These are phyloP conservation scores for Neoscytalidium dimidiatum DNA, from an alignment of 2,329 filamentous ascomycete species.

Conservation along the genomic window DNA sequence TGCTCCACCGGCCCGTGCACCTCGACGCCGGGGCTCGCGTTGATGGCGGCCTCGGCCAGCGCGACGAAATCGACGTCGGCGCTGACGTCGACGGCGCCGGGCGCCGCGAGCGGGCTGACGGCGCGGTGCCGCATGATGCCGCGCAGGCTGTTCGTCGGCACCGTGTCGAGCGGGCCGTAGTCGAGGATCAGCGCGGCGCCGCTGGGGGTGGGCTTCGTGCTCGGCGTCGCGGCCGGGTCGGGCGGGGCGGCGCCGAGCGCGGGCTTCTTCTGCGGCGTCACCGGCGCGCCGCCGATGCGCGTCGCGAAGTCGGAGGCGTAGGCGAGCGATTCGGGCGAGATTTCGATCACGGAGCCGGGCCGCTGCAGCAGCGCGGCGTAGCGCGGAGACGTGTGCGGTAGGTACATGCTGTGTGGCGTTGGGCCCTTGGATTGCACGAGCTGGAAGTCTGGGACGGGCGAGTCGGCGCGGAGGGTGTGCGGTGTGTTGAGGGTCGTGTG, in stretches of 20 bases:
- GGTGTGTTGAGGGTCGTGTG: slow-evolving; percentile 56
- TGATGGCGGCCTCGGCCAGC: slow-evolving; percentile 77
- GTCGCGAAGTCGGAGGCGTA: slow-evolving; percentile 80
- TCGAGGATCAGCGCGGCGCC: slow-evolving; percentile 95
- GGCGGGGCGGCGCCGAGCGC: slow-evolving; percentile 23
- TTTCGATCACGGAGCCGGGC: slow-evolving; percentile 75
- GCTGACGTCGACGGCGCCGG: slow-evolving; percentile 83
- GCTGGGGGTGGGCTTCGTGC: slow-evolving; percentile 62
- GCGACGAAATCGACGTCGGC: slow-evolving; percentile 93
- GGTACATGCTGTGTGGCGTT: slow-evolving; percentile 81
- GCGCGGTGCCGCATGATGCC: slow-evolving; percentile 78
- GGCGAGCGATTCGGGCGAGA: slow-evolving; percentile 83
- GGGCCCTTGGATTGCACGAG: slow-evolving; percentile 73
- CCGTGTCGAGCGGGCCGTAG: slow-evolving; percentile 77
- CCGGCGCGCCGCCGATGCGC: slow-evolving; percentile 71
- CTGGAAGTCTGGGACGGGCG: slow-evolving; percentile 73
- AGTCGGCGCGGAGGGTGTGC: slow-evolving; percentile 21
- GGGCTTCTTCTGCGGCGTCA: slow-evolving; percentile 26
- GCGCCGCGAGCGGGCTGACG: slow-evolving; percentile 76
- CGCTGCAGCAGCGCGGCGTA: slow-evolving; percentile 73
- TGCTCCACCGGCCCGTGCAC: slow-evolving; percentile 92
- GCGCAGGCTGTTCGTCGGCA: slow-evolving; percentile 86
- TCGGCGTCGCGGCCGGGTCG: slow-evolving; percentile 20
- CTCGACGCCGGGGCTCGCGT: slow-evolving; percentile 77
- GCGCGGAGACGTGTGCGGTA: slow-evolving; percentile 78